phyloP scores from a whole-genome alignment of 1,284 basidiomycete species.

The Cystobasidium slooffiae region DNA sequence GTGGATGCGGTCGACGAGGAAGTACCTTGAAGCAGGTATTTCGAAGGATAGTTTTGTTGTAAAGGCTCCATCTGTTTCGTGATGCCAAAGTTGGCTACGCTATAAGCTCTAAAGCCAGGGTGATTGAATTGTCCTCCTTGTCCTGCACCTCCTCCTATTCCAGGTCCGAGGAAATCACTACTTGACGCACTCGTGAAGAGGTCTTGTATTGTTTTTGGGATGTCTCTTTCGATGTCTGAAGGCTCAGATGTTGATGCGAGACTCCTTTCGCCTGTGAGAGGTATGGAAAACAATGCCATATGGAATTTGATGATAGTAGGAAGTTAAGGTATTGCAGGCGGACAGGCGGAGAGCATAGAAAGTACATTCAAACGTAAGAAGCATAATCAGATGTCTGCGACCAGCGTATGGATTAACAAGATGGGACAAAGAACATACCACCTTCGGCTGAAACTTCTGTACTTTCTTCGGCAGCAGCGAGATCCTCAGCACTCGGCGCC shows the following conservation, averaged over 20 bases:
- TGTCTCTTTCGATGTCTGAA: conserved; percentile 19
- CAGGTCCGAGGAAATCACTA: conserved; percentile 14
- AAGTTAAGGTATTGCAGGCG: background rate
- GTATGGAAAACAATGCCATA: too few species aligned
- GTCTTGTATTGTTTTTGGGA: conserved; percentile 31
- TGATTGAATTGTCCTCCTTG: conserved; percentile 19
- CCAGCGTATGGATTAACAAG: too few species aligned
- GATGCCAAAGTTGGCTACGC: conserved; percentile 15
- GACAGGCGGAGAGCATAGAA: background rate
- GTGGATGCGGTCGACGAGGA: background rate
- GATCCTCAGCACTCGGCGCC: background rate
- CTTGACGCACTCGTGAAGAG: conserved; percentile 20
- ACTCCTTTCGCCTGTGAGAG: conserved; percentile 1
- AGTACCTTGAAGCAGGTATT: conserved; percentile 23
- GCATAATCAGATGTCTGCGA: too few species aligned
- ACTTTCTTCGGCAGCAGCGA: background rate
- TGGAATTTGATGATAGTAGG: background rate
- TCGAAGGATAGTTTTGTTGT: conserved; percentile 26
- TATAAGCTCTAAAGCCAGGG: conserved; percentile 22
- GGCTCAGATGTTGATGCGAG: background rate
- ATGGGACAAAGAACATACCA: too few species aligned
- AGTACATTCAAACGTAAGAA: too few species aligned
- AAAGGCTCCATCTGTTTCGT: conserved; percentile 16
- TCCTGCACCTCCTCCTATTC: background rate
- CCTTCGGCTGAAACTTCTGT: background rate